phyloP scores from a whole-genome alignment of 306 rosid genomes.

The Arachis stenosperma region DNA sequence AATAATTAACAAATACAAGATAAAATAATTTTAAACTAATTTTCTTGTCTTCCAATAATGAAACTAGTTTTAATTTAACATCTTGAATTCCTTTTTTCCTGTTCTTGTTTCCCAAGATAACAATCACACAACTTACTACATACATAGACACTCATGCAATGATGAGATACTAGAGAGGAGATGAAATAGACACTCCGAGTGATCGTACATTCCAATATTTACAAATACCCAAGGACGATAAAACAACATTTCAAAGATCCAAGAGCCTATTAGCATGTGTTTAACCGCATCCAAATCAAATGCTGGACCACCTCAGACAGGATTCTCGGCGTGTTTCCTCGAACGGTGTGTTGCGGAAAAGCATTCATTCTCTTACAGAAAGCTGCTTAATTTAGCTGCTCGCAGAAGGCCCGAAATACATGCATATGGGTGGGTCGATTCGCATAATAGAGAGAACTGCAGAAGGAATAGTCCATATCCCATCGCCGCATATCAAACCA shows the following conservation, averaged over 20 bases:
- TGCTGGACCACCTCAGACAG: too few relatives aligned
- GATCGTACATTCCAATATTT: conserved; percentile 39
- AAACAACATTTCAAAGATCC: conserved; percentile 1
- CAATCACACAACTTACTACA: conserved; percentile 16
- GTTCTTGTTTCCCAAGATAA: not conserved
- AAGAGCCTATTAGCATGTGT: too few relatives aligned
- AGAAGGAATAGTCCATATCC: conserved; percentile 96
- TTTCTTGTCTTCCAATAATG: too few relatives aligned
- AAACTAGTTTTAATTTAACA: not conserved
- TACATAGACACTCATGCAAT: conserved; percentile 10
- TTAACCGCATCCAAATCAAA: too few relatives aligned
- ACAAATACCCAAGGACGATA: conserved; percentile 36
- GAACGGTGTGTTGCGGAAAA: too few relatives aligned
- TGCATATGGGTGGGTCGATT: conserved; percentile 90
- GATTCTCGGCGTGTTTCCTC: too few relatives aligned
- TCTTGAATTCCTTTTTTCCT: not conserved
- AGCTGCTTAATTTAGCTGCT: conserved; percentile 47
- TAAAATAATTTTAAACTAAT: too few relatives aligned
- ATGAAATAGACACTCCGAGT: conserved; percentile 3
- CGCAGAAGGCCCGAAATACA: conserved; percentile 83
- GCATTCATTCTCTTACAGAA: not conserved
- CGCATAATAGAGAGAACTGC: conserved; percentile 83
- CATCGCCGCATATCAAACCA: conserved; percentile 94
- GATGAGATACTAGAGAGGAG: conserved; percentile 8
- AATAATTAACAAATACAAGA: too few relatives aligned